Evolutionary conservation across 2,329 filamentous ascomycete species (phyloP), one percentile per base, ranked within the genome.

Genomic region (Bipolaris cookei): DNA sequence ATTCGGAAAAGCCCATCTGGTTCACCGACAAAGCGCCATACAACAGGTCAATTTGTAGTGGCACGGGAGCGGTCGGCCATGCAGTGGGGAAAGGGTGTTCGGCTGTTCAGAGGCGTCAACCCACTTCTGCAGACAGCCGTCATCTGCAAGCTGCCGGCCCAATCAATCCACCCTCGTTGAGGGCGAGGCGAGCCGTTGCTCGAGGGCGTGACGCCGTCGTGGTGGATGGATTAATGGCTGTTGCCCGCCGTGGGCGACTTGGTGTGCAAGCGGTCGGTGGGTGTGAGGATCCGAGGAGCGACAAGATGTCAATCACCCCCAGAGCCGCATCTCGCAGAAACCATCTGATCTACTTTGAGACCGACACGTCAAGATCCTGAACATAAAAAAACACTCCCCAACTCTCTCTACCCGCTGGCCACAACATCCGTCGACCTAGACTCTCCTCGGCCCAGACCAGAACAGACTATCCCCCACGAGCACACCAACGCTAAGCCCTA

Each of bases 21-120:
- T 54, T 58, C 59, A 64, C 62, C 62, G 62, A 61, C 57, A 62
- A 7, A 52, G 20, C 11, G 21, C 43, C 46, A 57, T 62, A 55
- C 18, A 50, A 13, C 34, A 25, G 0, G 25, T 10, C 25, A 18
- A 11, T 2, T 13, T 14, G 16, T n/a, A 52, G 52, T 50, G 34
- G 16, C 16, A 25, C 49, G 62, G 47, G 30, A 50, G 62, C 62
- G 62, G 62, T 64, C 56, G 59, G 57, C 43, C 46, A 45, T 35
- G 42, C 53, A 48, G 59, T 50, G 50, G 58, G 23, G 47, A 58
- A 58, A 23, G 49, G 54, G 56, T 58, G 48, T 52, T 44, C 41
- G 51, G 28, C 51, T 46, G 54, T 49, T 21, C 37, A 48, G 44
- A 51, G 44, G 46, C 38, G 37, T 46, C 62, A 48, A 54, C 62